Evolutionary conservation across 768 basidiomycete species (phyloP).

Genomic region (Termitomyces bulborhizus): DNA sequence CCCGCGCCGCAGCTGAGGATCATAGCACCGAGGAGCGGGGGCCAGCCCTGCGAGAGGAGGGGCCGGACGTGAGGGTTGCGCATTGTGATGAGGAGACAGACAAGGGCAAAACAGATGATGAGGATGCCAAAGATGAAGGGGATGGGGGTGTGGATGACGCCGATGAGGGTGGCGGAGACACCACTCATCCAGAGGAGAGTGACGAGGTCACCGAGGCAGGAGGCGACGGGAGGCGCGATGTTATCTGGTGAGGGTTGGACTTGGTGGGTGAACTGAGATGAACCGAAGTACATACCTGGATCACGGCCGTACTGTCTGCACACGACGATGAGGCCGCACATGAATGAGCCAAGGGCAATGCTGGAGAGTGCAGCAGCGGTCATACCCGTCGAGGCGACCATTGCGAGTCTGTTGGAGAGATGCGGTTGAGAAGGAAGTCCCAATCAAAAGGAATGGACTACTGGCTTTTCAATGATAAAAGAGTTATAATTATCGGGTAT

Average conservation of each 20-base stretch:
- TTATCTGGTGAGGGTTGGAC: constrained; percentile 53
- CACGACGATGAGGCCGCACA: constrained; percentile 76
- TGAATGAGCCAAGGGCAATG: constrained; percentile 83
- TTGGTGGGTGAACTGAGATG: not conserved
- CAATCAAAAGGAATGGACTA: not conserved
- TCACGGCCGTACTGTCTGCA: constrained; percentile 74
- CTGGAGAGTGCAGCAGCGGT: constrained; percentile 74
- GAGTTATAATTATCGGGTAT: constrained; percentile 13
- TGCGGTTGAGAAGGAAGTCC: not conserved
- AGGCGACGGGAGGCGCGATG: constrained; percentile 90
- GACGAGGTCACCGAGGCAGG: constrained; percentile 88
- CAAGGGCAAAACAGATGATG: constrained; percentile 38
- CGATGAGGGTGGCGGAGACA: constrained; percentile 67
- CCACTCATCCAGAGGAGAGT: constrained; percentile 80
- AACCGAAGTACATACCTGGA: constrained; percentile 52
- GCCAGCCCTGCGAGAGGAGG: constrained; percentile 83
- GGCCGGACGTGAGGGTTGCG: constrained; percentile 65
- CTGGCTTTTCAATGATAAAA: constrained; percentile 6
- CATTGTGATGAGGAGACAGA: constrained; percentile 49
- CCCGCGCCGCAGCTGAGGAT: constrained; percentile 82
- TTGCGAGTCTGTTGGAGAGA: constrained; percentile 48
- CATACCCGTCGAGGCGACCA: constrained; percentile 77
- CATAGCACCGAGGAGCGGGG: constrained; percentile 88
- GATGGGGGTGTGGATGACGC: constrained; percentile 55
- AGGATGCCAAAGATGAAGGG: constrained; percentile 53